Evolutionary conservation across 176 grass and related monocot genomes (phyloP).

Genomic region (Aegilops speltoides): DNA sequence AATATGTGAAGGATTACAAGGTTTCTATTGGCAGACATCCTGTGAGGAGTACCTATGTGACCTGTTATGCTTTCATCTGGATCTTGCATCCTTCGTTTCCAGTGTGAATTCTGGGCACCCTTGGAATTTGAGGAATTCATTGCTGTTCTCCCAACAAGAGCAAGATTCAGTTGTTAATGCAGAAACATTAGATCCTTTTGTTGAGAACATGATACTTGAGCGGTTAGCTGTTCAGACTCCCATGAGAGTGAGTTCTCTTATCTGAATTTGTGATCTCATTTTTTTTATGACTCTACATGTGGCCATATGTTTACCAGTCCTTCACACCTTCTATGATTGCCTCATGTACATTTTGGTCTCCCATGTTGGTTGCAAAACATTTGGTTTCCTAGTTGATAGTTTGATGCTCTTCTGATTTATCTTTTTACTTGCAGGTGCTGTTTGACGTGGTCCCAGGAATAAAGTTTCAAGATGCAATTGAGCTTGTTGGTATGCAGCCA

Average conservation of each 20-base stretch:
- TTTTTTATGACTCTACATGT: constrained; percentile 22
- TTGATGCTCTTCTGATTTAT: not conserved
- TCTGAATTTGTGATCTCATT: constrained; percentile 27
- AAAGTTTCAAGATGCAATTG: constrained; percentile 83
- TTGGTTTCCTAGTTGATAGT: not conserved
- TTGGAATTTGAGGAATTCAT: constrained; percentile 70
- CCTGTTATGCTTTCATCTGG: constrained; percentile 93
- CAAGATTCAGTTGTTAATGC: constrained; percentile 46
- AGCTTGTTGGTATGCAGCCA: constrained; percentile 85
- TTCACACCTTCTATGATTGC: constrained; percentile 11
- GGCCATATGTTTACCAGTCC: constrained; percentile 17
- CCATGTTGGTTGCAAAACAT: not conserved
- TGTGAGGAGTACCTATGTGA: constrained; percentile 88
- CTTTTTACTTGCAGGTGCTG: constrained; percentile 52
- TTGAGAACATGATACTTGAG: constrained; percentile 95
- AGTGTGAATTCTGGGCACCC: constrained; percentile 74
- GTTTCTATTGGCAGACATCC: constrained; percentile 60
- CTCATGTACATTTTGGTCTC: not conserved
- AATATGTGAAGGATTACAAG: constrained; percentile 29
- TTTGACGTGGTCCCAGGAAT: constrained; percentile 89
- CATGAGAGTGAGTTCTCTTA: constrained; percentile 62
- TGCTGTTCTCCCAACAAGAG: constrained; percentile 71
- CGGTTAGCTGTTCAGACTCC: constrained; percentile 84
- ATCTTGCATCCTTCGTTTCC: constrained; percentile 85
- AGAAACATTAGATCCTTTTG: constrained; percentile 80